These are phyloP conservation scores for Samsoniella hepiali DNA, from an alignment of 2,329 filamentous ascomycete species.

Conservation along the genomic window DNA sequence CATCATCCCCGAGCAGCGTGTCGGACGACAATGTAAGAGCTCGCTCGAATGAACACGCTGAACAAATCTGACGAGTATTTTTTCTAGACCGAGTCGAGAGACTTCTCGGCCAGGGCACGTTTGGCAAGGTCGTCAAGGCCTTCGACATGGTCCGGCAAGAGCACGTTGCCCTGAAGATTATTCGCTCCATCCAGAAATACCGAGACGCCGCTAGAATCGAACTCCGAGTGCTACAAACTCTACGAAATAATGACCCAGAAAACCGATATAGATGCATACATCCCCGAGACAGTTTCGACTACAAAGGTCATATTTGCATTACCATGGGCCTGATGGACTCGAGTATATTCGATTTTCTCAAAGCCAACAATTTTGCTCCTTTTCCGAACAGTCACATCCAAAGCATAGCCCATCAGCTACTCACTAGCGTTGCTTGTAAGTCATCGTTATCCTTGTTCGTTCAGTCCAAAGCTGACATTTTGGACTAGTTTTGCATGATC, in stretches of 20 bases:
- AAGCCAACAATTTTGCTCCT: constrained; percentile 16
- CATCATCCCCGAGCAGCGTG: constrained; percentile 66
- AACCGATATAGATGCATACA: constrained; percentile 18
- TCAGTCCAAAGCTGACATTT: constrained; percentile 21
- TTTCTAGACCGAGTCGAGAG: constrained; percentile 15
- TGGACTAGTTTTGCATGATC: constrained; percentile 77
- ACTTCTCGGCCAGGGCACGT: constrained; percentile 18
- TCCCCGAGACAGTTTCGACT: constrained; percentile 18
- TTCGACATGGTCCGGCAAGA: constrained; percentile 15
- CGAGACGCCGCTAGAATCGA: constrained; percentile 17
- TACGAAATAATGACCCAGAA: constrained; percentile 12
- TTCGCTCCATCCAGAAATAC: constrained; percentile 19
- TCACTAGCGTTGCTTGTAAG: constrained; percentile 20
- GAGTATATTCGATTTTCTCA: constrained; percentile 19
- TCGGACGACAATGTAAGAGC: constrained; percentile 15
- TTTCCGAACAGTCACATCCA: constrained; percentile 19
- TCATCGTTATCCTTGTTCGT: background rate
- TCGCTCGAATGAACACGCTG: too few relatives aligned
- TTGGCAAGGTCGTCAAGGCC: constrained; percentile 16
- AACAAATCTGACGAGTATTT: background rate
- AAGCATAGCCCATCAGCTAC: constrained; percentile 17
- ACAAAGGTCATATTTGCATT: constrained; percentile 19
- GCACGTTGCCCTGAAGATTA: constrained; percentile 18
- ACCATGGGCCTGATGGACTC: constrained; percentile 17
- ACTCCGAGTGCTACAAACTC: constrained; percentile 14